Base-by-base conservation (phyloP, 2,329 filamentous ascomycete species). In the Lomentospora prolificans region DNA sequence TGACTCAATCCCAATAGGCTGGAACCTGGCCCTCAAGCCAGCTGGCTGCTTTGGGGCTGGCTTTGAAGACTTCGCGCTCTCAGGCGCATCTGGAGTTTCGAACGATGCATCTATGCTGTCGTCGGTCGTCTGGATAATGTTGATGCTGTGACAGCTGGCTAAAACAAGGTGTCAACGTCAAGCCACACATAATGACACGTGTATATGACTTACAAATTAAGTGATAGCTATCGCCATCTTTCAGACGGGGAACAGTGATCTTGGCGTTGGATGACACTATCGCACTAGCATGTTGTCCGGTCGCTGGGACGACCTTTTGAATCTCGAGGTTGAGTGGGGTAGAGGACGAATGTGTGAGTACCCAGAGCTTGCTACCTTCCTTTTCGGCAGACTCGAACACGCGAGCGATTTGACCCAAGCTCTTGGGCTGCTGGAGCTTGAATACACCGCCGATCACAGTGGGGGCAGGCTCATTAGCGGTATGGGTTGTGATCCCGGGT, bases 1-100 rank as follows among this genome's bases (percentile, higher is more conserved):
- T 6, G 41, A 17, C 46, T 51, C 27, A 46, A 80, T 74, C 27
- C 87, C 87, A 48, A 86, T 79, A 1, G 87, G 86, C 55, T 78
- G 77, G 67, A 80, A 90, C 31, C 86, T 80, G 68, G 84, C 79
- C 63, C 78, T 82, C 55, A 91, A 70, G 5, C 82, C 85, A 62
- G 79, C 75, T 1, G 87, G 86, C 66, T 90, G 87, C 50, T 79
- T 73, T 58, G 84, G 79, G 51, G 81, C 73, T 1, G 75, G 70
- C 31, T 71, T 73, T 55, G 64, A 27, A 10, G 52, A 36, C n/a
- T 31, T 53, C 8, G 52, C 33, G 33, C 50, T 56, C 22, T 41
- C 41, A 5, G 39, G 19, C 39, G 19, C 28, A 9, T 14, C 25
- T 14, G 28, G 39, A 7, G 53, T 25, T 9, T 48, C 22, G 12